Evolutionary conservation across 2,329 filamentous ascomycete species (phyloP), one percentile per base, ranked within the genome.

Genomic region (Boeremia exigua): DNA sequence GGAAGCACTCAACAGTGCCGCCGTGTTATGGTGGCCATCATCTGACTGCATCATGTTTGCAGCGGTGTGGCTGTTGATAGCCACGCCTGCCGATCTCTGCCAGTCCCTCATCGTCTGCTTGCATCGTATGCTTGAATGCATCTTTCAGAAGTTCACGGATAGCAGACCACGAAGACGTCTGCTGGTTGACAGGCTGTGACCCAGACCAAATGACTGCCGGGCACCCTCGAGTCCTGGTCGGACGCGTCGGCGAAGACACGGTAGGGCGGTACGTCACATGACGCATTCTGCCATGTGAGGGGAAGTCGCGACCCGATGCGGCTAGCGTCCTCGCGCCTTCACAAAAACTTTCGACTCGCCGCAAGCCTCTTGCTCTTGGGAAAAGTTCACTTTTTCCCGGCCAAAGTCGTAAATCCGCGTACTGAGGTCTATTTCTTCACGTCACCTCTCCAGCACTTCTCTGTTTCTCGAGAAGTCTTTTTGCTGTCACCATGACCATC

Each of bases 401-500:
- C 82, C 82, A 79, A 66, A 69, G 67, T 65, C 66, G 59, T 59
- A 61, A 60, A 52, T 42, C 49, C 54, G 48, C 64, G 57, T 64
- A 68, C 70, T 69, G 65, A 66, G 68, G 74, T 72, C 72, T 69
- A 54, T 72, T 66, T 67, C 63, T 48, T 71, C 60, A 52, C 44
- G 46, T 66, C 63, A 59, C 58, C 29, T 54, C 58, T 59, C 54
- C 46, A 33, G 33, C 45, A 40, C 47, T 69, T 70, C 62, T 66
- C 58, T 59, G 42, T 66, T 68, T 62, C 69, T 71, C 59, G 70
- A 73, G 66, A 70, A 70, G 65, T 56, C 54, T 62, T 58, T 28
- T 64, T 59, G 58, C 57, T 55, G 65, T 65, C 77, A 84, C 73
- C 66, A 95, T 95, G 91, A 86, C 90, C 77, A 82, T 87, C 71